Conservation (phyloP, 441 rosid species). For the Pelargonium cotyledonis region DNA sequence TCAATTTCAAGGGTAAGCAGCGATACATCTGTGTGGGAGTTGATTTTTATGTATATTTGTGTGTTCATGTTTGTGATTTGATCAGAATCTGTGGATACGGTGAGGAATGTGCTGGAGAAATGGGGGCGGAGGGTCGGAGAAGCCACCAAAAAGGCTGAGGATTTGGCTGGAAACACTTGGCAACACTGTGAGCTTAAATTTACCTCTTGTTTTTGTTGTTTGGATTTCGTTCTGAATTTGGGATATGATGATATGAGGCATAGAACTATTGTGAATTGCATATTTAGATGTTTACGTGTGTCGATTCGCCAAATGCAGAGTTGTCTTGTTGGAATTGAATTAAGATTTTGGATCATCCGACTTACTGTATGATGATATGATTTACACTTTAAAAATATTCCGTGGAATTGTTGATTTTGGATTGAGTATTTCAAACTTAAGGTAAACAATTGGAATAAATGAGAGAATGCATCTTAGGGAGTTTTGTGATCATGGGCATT, state of each 20-base stretch:
- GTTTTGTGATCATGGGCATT: neutral
- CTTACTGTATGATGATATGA: neutral
- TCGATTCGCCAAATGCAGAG: neutral
- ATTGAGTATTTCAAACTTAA: too few relatives aligned
- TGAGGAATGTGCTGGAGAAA: constrained; percentile 59
- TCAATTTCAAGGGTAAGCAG: constrained; percentile 33
- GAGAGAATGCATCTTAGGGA: neutral
- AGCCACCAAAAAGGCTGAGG: constrained; percentile 77
- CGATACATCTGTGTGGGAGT: constrained; percentile 14
- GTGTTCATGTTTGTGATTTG: neutral
- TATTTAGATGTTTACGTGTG: neutral
- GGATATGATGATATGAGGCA: neutral
- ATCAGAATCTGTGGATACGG: constrained; percentile 47
- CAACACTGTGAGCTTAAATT: constrained; percentile 55
- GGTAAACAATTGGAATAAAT: neutral
- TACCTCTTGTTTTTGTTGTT: neutral
- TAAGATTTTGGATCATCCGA: neutral
- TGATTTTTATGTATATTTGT: neutral
- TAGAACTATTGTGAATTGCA: neutral
- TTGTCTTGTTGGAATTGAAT: neutral
- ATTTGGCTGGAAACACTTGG: constrained; percentile 88
- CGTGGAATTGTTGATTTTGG: too few relatives aligned
- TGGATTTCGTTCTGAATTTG: neutral
- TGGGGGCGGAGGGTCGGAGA: constrained; percentile 74
- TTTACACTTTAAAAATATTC: too few relatives aligned